phyloP scores from a whole-genome alignment of 441 rosid genomes.

The Capsella rubella region DNA sequence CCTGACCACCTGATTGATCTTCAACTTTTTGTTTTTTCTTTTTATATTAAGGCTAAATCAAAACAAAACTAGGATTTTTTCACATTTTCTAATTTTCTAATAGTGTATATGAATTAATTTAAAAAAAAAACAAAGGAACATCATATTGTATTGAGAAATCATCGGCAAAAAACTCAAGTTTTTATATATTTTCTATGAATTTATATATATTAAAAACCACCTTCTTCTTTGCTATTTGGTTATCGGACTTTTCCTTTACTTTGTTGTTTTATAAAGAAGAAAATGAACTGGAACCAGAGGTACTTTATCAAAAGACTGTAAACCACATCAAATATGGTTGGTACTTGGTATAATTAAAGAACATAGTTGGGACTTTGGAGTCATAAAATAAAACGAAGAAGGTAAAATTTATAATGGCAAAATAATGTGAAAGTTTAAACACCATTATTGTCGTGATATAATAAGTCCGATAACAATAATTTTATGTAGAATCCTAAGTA shows the following conservation, averaged over 20 bases:
- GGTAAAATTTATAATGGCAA: neutral
- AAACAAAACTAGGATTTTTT: conserved; percentile 20
- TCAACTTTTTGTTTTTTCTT: neutral
- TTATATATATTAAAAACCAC: neutral
- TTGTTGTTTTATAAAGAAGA: too few species aligned
- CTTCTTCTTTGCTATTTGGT: neutral
- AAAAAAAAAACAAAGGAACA: neutral
- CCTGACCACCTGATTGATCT: neutral
- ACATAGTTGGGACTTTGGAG: neutral
- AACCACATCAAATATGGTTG: conserved; percentile 5
- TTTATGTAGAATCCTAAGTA: too few species aligned
- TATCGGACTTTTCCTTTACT: neutral
- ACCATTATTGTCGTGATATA: neutral
- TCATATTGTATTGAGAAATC: neutral
- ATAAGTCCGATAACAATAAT: neutral
- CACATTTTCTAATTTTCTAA: neutral
- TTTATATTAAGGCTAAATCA: neutral
- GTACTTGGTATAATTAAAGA: neutral
- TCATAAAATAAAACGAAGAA: neutral
- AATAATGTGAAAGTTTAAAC: neutral
- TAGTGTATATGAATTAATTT: neutral
- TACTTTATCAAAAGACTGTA: neutral
- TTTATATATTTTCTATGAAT: neutral
- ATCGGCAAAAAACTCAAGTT: neutral
- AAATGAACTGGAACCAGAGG: too few species aligned